A percentile compares a stretch with the other conserved stretches of the same genome.
Evolutionary conservation across 2,329 filamentous ascomycete genomes (phyloP).

Genomic region (Colletotrichum plurivorum): DNA sequence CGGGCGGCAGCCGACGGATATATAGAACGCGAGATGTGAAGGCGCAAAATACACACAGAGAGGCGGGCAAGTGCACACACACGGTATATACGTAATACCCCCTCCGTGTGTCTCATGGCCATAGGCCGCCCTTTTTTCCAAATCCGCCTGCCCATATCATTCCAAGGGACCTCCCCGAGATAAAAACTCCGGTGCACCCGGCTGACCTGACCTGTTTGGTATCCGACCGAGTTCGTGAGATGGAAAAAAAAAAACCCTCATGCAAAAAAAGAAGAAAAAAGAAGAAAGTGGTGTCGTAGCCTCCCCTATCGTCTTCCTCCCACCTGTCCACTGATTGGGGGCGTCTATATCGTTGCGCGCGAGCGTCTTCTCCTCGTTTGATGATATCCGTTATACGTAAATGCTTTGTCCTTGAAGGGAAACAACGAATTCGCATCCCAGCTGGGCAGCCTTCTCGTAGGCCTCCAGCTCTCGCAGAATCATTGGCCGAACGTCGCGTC

Average conservation of each 20-base stretch:
- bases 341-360: too few species aligned
- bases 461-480: constrained; percentile 80
- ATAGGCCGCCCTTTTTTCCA: too few species aligned
- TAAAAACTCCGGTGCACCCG: constrained; percentile 18
- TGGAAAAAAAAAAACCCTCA: background rate
- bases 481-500: constrained; percentile 71
- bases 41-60: background rate
- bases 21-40: constrained; percentile 13
- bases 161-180: too few species aligned
- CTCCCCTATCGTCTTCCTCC: too few species aligned
- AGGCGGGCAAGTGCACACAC: background rate
- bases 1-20: constrained; percentile 18
- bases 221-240: constrained; percentile 20
- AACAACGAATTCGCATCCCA: constrained; percentile 87
- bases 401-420: constrained; percentile 75
- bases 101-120: background rate
- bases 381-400: constrained; percentile 56
- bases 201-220: constrained; percentile 1
- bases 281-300: too few species aligned
- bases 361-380: background rate
- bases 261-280: constrained; percentile 9
- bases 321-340: too few species aligned
- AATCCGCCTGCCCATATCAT: too few species aligned
- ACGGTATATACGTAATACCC: constrained; percentile 15
- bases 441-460: constrained; percentile 73